phyloP scores from a whole-genome alignment of 345 rosid species.

The Bretschneidera sinensis region DNA sequence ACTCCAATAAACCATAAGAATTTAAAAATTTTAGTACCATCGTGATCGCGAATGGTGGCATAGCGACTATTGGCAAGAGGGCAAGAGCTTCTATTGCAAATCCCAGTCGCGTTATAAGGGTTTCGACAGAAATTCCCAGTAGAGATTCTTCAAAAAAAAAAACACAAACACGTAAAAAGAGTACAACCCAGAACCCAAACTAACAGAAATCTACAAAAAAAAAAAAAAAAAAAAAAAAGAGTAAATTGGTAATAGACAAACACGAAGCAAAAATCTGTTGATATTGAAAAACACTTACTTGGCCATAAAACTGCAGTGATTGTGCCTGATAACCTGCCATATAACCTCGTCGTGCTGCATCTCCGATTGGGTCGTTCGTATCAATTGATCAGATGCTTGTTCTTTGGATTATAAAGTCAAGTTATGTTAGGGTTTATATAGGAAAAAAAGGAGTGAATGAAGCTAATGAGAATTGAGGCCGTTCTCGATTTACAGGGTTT shows the following conservation, averaged over 20 bases:
- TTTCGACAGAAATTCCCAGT: conserved; percentile 93
- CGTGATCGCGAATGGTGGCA: conserved; percentile 88
- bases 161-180: neutral
- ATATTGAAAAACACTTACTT: conserved; percentile 38
- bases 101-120: conserved; percentile 88
- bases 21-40: conserved; percentile 36
- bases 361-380: neutral
- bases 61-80: conserved; percentile 97
- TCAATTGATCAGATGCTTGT: neutral
- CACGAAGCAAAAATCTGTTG: neutral
- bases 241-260: neutral
- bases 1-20: neutral
- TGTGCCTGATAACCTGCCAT: conserved; percentile 97
- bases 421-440: neutral
- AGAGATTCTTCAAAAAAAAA: conserved; percentile 47
- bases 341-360: conserved; percentile 98
- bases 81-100: conserved; percentile 93
- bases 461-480: too few relatives aligned
- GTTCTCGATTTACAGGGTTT: too few relatives aligned
- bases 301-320: conserved; percentile 96
- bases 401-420: neutral
- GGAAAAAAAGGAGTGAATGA: too few relatives aligned
- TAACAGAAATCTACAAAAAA: neutral
- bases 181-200: neutral
- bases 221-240: neutral